Evolutionary conservation across 1,284 basidiomycete species (phyloP).

Genomic region (Austroboletus novae-zelandiae): DNA sequence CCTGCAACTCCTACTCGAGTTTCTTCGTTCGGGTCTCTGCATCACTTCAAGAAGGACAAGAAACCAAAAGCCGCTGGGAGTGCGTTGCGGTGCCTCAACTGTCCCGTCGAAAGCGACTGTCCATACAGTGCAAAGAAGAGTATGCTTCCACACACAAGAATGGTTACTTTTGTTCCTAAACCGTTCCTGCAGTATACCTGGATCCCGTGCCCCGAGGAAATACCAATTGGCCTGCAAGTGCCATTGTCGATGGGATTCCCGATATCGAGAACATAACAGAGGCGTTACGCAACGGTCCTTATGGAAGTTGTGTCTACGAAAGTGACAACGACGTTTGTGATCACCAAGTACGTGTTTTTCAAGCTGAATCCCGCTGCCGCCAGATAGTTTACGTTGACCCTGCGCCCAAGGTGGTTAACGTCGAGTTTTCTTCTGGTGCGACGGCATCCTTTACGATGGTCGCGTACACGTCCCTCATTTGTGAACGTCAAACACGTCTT

Average conservation of each 20-base stretch:
- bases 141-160: slow-evolving; percentile 32
- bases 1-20: slow-evolving; percentile 63
- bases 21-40: slow-evolving; percentile 81
- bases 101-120: slow-evolving; percentile 67
- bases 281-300: slow-evolving; percentile 64
- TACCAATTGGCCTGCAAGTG: slow-evolving; percentile 60
- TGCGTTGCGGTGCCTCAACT: slow-evolving; percentile 72
- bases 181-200: slow-evolving; percentile 58
- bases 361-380: not conserved
- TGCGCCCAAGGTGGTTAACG: slow-evolving; percentile 61
- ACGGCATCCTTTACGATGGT: slow-evolving; percentile 85
- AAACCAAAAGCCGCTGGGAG: slow-evolving; percentile 70
- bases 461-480: slow-evolving; percentile 67
- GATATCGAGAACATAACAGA: slow-evolving; percentile 76
- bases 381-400: not conserved
- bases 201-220: slow-evolving; percentile 59
- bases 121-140: slow-evolving; percentile 85
- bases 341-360: slow-evolving; percentile 48
- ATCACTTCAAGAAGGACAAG: slow-evolving; percentile 70
- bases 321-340: slow-evolving; percentile 79
- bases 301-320: slow-evolving; percentile 83
- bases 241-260: slow-evolving; percentile 72
- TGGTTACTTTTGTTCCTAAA: slow-evolving; percentile 3
- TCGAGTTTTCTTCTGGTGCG: slow-evolving; percentile 74
- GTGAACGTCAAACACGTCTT: slow-evolving; percentile 72